Base-by-base conservation (phyloP, 176 grass and related monocot species). In the Aegilops umbellulata region DNA sequence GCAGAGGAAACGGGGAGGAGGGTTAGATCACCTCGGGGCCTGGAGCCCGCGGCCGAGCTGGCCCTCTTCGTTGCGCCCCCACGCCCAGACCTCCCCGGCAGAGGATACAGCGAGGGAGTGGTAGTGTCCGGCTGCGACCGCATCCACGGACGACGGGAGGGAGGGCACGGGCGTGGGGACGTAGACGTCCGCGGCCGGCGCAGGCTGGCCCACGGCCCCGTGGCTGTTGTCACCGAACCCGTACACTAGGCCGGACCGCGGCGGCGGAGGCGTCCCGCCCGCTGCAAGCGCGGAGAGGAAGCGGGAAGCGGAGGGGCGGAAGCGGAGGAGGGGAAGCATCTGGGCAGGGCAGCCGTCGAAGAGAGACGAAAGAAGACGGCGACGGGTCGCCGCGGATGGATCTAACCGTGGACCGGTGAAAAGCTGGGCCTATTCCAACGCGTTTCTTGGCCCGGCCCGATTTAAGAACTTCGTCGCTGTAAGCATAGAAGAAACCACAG, bases 161-260 rank as follows among this genome's bases (percentile, higher is more conserved):
- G 82, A 82, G 58, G 93, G 85, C 49, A 95, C 81, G 84, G 80
- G 64, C 65, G 87, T 88, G 72, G 95, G 93, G 70, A 90, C 83
- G 87, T 98, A 92, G 17, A 84, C 80, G 61, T 92, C 85, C 67
- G 86, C 73, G 12, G 85, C 69, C 7, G 91, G 83, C 3, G 67
- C 47, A 30, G 82, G 82, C 75, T 93, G 82, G 35, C 85, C 93
- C 49, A 91, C 83, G 63, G 93, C 93, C 27, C 93, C 89, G 41
- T 91, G 90, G 93, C 89, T 93, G 74, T 93, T 95, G 72, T 98
- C 93, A 6, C 95, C 95, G 78, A 95, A 98, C 27, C 73, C 92
- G 74, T 92, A 98, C 13, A 93, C 95, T 4, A 78, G 69, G 51
- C 90, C 87, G 1, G 27, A 17, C 16, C 60, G 47, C 29, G 46